Percentiles rank a stretch among this genome's conserved stretches.
phyloP scores from a whole-genome alignment of 23 red algal species.

The Chondrus crispus region DNA sequence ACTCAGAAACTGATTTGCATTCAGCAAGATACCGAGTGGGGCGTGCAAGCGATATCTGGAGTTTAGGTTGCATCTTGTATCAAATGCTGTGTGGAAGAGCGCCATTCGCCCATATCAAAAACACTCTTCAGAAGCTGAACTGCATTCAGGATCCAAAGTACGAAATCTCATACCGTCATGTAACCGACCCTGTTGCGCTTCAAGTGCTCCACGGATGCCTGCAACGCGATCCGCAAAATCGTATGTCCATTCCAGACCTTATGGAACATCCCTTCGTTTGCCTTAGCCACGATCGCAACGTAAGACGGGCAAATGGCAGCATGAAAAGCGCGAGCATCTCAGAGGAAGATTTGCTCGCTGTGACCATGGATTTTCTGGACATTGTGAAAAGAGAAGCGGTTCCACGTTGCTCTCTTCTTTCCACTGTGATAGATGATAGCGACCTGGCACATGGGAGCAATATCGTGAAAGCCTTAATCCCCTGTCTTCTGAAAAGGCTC shows the following conservation, averaged over 20 bases:
- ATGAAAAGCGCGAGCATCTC: too few species aligned
- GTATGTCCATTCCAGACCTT: slow-evolving; percentile 74
- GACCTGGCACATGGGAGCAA: too few species aligned
- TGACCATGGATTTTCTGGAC: too few species aligned
- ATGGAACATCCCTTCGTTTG: slow-evolving; percentile 38
- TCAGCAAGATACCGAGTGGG: slow-evolving; percentile 65
- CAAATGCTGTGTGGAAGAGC: slow-evolving; percentile 92
- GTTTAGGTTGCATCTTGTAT: slow-evolving; percentile 90
- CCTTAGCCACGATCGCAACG: too few species aligned
- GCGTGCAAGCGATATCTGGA: slow-evolving; percentile 96
- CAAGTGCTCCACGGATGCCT: slow-evolving; percentile 59
- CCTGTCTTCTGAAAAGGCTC: too few species aligned
- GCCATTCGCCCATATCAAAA: slow-evolving; percentile 93
- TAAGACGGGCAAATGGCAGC: too few species aligned
- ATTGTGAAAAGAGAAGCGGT: too few species aligned
- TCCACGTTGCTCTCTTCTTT: too few species aligned
- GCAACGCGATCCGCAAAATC: slow-evolving; percentile 68
- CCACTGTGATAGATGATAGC: too few species aligned
- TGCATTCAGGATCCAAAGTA: slow-evolving; percentile 81
- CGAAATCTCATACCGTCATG: slow-evolving; percentile 38
- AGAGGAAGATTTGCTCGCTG: too few species aligned
- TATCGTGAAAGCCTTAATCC: too few species aligned
- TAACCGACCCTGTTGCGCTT: slow-evolving; percentile 35
- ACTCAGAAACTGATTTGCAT: background rate
- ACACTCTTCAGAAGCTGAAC: slow-evolving; percentile 79